Percentiles rank a stretch among this genome's conserved stretches.
Conservation (phyloP, 2,329 filamentous ascomycete species). For the Colletotrichum sp. region DNA sequence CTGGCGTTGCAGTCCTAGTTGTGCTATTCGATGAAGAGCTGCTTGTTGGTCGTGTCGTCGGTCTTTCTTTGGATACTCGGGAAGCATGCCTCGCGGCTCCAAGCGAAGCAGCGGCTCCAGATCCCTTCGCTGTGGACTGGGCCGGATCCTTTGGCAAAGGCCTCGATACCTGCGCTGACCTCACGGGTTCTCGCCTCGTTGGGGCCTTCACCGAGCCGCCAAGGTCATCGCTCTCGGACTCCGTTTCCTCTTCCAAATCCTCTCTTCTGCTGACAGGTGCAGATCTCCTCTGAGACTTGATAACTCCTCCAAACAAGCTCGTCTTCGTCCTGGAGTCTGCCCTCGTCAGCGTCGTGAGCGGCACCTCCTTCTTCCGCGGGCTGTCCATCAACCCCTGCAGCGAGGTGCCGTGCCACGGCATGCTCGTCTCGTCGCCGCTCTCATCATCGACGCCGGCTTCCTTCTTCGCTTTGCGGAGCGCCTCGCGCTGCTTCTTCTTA, state of each 20-base stretch:
- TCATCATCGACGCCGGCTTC: slow-evolving; percentile 27
- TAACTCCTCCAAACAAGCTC: slow-evolving; percentile 25
- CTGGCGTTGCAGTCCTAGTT: slow-evolving; percentile 16
- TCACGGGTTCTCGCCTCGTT: not conserved
- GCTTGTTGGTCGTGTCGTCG: not conserved
- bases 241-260: not conserved
- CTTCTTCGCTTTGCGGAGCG: slow-evolving; percentile 24
- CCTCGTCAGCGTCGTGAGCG: slow-evolving; percentile 28
- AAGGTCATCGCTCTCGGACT: slow-evolving; percentile 16
- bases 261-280: slow-evolving; percentile 13
- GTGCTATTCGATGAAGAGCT: slow-evolving; percentile 29
- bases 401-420: slow-evolving; percentile 34
- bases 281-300: slow-evolving; percentile 5
- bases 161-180: not conserved
- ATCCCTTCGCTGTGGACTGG: not conserved
- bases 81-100: not conserved
- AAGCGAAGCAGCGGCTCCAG: not conserved
- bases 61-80: not conserved
- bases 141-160: not conserved
- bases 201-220: not conserved
- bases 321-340: slow-evolving; percentile 27
- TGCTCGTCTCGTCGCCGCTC: slow-evolving; percentile 30
- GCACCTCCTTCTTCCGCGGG: slow-evolving; percentile 34
- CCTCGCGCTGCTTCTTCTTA: slow-evolving; percentile 39
- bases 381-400: slow-evolving; percentile 50